Conservation (phyloP, 495 filamentous ascomycete species). For the Xylaria flabelliformis region DNA sequence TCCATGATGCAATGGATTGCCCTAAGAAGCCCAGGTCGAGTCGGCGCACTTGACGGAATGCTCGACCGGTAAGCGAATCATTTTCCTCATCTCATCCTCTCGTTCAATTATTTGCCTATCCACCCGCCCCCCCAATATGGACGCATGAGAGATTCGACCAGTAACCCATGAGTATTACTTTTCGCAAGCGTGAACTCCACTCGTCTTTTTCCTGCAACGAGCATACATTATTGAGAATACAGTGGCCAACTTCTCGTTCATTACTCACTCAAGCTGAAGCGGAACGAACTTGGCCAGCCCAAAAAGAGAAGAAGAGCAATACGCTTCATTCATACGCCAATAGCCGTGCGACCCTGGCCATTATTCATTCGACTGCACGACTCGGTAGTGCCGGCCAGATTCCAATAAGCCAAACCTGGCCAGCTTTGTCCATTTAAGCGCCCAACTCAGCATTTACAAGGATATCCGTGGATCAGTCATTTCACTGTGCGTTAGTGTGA, state of each 20-base stretch:
- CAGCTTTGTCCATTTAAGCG: slow-evolving; percentile 58
- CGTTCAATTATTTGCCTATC: slow-evolving; percentile 36
- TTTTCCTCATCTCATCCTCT: slow-evolving; percentile 36
- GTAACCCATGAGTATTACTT: slow-evolving; percentile 38
- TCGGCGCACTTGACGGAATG: slow-evolving; percentile 75
- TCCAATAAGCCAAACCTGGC: slow-evolving; percentile 42
- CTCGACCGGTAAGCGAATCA: slow-evolving; percentile 82
- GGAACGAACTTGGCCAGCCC: not conserved
- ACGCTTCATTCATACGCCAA: slow-evolving; percentile 43
- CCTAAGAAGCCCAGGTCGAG: slow-evolving; percentile 71
- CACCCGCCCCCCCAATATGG: slow-evolving; percentile 44
- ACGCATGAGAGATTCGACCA: slow-evolving; percentile 50
- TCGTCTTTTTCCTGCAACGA: slow-evolving; percentile 26
- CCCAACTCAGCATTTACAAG: slow-evolving; percentile 50
- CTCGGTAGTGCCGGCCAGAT: slow-evolving; percentile 42
- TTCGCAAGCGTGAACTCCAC: slow-evolving; percentile 48
- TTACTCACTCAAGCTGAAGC: slow-evolving; percentile 5
- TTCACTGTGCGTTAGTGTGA: slow-evolving; percentile 32
- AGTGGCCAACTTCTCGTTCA: slow-evolving; percentile 34
- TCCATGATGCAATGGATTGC: slow-evolving; percentile 75
- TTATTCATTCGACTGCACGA: slow-evolving; percentile 53
- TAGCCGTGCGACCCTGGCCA: slow-evolving; percentile 42
- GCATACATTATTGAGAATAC: slow-evolving; percentile 29
- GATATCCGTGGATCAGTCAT: slow-evolving; percentile 42
- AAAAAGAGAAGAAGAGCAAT: not conserved